These are phyloP conservation scores for Copromyces sp. DNA, from an alignment of 495 filamentous ascomycete genomes.

Conservation along the genomic window DNA sequence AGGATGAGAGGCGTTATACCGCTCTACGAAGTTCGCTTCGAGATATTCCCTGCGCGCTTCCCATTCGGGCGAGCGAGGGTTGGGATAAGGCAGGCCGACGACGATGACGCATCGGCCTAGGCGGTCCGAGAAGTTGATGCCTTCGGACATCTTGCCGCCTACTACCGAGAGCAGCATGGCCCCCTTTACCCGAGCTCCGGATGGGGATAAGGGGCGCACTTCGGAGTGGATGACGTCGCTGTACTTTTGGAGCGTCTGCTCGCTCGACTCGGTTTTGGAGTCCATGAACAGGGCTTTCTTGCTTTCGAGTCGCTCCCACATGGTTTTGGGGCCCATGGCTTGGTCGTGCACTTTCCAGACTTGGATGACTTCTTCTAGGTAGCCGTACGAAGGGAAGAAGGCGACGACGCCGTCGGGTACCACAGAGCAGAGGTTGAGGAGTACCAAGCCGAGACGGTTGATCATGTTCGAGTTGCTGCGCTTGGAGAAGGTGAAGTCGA, in stretches of 20 bases:
- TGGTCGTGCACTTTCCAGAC: constrained; percentile 47
- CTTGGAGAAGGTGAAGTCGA: constrained; percentile 82
- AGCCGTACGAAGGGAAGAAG: constrained; percentile 92
- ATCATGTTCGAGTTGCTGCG: constrained; percentile 55
- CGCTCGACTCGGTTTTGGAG: constrained; percentile 46
- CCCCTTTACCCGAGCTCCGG: constrained; percentile 30
- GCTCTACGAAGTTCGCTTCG: constrained; percentile 51
- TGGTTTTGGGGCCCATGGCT: constrained; percentile 9
- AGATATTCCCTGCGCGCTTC: constrained; percentile 82
- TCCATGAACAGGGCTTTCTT: constrained; percentile 63
- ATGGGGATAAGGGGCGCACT: neutral
- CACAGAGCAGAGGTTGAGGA: constrained; percentile 57
- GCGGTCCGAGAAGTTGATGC: constrained; percentile 93
- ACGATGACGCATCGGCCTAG: constrained; percentile 84
- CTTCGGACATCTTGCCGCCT: constrained; percentile 88
- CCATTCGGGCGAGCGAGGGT: constrained; percentile 83
- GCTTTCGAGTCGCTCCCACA: constrained; percentile 45
- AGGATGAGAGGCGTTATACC: constrained; percentile 19
- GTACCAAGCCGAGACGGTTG: constrained; percentile 58
- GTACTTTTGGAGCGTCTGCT: constrained; percentile 64
- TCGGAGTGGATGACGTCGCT: constrained; percentile 49
- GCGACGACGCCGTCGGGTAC: constrained; percentile 91
- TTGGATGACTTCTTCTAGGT: constrained; percentile 61
- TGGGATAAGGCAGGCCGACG: constrained; percentile 87
- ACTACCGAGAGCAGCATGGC: constrained; percentile 88